These are phyloP conservation scores for Penicillium olsonii DNA, from an alignment of 2,329 filamentous ascomycete species.

Conservation along the genomic window DNA sequence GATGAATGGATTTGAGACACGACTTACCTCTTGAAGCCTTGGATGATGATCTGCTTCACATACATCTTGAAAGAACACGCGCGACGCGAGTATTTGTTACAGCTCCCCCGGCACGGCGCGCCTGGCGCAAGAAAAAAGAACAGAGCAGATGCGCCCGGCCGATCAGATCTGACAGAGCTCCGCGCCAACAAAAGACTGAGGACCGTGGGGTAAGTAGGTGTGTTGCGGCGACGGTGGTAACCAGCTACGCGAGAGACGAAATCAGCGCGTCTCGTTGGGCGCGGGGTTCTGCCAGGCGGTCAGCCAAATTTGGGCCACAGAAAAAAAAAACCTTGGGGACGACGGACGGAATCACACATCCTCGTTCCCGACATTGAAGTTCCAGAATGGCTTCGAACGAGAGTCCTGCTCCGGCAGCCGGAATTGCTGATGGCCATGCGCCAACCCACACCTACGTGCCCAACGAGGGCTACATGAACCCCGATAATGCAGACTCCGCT, in stretches of 20 bases:
- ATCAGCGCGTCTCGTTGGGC: constrained; percentile 28
- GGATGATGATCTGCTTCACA: constrained; percentile 99
- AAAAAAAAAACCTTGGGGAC: constrained; percentile 27
- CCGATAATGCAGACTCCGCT: constrained; percentile 36
- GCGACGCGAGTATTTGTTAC: constrained; percentile 30
- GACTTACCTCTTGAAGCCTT: constrained; percentile 94
- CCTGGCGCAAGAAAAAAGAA: constrained; percentile 10
- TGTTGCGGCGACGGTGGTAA: constrained; percentile 15
- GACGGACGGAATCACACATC: constrained; percentile 2
- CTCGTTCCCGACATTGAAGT: constrained; percentile 11
- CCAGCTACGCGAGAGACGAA: constrained; percentile 22
- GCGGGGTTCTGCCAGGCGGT: constrained; percentile 44
- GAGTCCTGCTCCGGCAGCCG: constrained; percentile 18
- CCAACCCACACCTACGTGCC: constrained; percentile 53
- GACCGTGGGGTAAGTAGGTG: constrained; percentile 1
- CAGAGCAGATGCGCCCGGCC: not conserved
- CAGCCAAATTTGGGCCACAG: constrained; percentile 23
- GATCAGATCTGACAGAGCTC: not conserved
- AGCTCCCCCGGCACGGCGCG: constrained; percentile 34
- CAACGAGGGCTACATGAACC: constrained; percentile 51
- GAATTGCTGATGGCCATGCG: constrained; percentile 46
- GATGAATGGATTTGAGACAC: not conserved
- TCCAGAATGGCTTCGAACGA: constrained; percentile 29
- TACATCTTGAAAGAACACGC: constrained; percentile 66
- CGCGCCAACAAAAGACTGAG: constrained; percentile 3